phyloP scores from a whole-genome alignment of 192 early-diverging fungal species.

The Backusella luteola region DNA sequence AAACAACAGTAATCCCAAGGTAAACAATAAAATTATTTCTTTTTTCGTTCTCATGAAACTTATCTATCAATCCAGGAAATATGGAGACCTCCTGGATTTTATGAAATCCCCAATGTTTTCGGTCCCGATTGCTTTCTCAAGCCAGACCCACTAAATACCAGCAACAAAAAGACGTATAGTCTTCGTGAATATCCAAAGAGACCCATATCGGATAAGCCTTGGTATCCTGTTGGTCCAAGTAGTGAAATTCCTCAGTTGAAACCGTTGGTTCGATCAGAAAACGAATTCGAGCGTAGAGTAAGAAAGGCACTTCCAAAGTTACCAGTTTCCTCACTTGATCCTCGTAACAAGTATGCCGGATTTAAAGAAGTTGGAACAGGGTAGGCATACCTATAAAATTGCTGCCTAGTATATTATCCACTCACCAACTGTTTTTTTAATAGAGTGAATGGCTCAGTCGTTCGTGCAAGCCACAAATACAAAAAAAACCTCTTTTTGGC shows the following conservation, averaged over 20 bases:
- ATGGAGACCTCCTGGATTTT: constrained; percentile 27
- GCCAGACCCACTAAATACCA: constrained; percentile 16
- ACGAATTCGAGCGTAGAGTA: constrained; percentile 33
- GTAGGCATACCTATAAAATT: constrained; percentile 3
- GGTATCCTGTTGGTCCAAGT: constrained; percentile 28
- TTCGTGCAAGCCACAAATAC: constrained; percentile 24
- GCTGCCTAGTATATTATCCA: neutral
- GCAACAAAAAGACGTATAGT: constrained; percentile 6
- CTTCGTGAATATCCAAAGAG: constrained; percentile 8
- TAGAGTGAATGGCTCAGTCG: constrained; percentile 37
- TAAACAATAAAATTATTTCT: neutral
- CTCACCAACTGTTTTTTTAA: neutral
- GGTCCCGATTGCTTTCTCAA: constrained; percentile 31
- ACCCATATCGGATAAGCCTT: constrained; percentile 26
- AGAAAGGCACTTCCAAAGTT: constrained; percentile 27
- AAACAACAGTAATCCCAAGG: constrained; percentile 2
- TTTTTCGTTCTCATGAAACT: neutral
- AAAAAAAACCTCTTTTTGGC: constrained; percentile 32
- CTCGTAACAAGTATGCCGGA: constrained; percentile 20
- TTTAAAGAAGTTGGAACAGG: constrained; percentile 27
- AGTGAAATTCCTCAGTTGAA: constrained; percentile 29
- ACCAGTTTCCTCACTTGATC: constrained; percentile 25
- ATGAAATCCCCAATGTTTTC: constrained; percentile 28
- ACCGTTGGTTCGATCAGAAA: constrained; percentile 30
- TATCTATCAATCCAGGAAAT: constrained; percentile 14